A percentile compares a stretch with the other conserved stretches of the same genome.
Conservation (phyloP, 495 filamentous ascomycete genomes). For the Cercophora newfieldiana region DNA sequence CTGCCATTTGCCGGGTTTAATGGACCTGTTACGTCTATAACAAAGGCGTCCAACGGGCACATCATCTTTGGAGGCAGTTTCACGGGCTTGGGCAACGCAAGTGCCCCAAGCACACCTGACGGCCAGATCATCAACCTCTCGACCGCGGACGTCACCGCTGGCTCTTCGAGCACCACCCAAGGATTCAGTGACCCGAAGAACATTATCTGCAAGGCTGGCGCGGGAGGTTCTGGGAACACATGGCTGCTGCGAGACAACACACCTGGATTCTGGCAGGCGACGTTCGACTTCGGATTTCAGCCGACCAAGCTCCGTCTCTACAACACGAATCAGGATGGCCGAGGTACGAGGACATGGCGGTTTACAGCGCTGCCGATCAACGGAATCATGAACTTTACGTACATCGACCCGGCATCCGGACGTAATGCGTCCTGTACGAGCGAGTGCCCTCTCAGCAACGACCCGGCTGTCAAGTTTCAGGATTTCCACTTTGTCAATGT, state of each 20-base stretch:
- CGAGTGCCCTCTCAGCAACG: conserved; percentile 74
- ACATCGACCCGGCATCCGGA: conserved; percentile 69
- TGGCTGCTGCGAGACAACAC: conserved; percentile 83
- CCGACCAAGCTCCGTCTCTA: conserved; percentile 85
- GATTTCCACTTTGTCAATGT: conserved; percentile 89
- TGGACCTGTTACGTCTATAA: conserved; percentile 85
- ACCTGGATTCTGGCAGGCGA: conserved; percentile 80
- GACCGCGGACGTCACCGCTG: conserved; percentile 69
- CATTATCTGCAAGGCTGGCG: conserved; percentile 77
- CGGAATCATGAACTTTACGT: conserved; percentile 97
- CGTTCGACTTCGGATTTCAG: conserved; percentile 75
- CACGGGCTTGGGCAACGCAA: conserved; percentile 82
- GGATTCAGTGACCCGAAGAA: conserved; percentile 79
- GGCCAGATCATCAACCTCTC: conserved; percentile 82
- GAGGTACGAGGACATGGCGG: conserved; percentile 83
- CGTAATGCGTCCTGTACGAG: conserved; percentile 69
- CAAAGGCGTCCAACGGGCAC: conserved; percentile 73
- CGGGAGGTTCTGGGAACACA: conserved; percentile 67
- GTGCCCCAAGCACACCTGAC: conserved; percentile 55
- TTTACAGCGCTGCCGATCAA: conserved; percentile 79
- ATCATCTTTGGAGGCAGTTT: conserved; percentile 94
- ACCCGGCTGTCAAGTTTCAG: conserved; percentile 64
- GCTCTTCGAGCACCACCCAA: conserved; percentile 55
- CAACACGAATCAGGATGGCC: conserved; percentile 83
- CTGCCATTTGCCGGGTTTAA: conserved; percentile 93